These are phyloP conservation scores for Podospora pseudoanserina DNA, from an alignment of 495 filamentous ascomycete species.

Conservation along the genomic window DNA sequence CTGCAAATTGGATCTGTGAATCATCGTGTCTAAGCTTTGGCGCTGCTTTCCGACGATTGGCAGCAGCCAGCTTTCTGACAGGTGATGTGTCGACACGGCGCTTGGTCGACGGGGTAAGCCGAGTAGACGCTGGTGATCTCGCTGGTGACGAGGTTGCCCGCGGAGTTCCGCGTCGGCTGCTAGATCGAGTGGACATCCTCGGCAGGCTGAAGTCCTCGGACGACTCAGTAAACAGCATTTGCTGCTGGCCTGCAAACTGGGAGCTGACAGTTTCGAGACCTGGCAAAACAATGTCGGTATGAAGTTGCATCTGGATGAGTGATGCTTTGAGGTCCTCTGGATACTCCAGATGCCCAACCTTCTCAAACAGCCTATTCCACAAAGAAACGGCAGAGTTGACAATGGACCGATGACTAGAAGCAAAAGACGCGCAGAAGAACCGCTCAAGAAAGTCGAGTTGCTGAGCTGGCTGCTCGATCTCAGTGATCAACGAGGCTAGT, in stretches of 20 bases:
- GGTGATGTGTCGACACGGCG: conserved; percentile 30
- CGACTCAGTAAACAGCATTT: conserved; percentile 48
- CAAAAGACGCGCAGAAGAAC: conserved; percentile 48
- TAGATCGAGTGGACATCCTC: conserved; percentile 21
- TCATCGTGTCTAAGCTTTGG: conserved; percentile 64
- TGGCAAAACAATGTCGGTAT: conserved; percentile 40
- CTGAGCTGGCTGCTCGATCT: conserved; percentile 30
- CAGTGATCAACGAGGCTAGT: conserved; percentile 32
- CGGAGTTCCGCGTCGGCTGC: conserved; percentile 23
- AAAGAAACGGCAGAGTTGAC: conserved; percentile 38
- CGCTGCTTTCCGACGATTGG: conserved; percentile 22
- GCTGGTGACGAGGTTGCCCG: conserved; percentile 25
- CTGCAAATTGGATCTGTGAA: conserved; percentile 72
- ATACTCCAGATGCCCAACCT: conserved; percentile 37
- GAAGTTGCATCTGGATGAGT: conserved; percentile 36
- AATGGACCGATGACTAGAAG: conserved; percentile 42
- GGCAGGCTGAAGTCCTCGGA: conserved; percentile 43
- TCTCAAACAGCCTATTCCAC: conserved; percentile 45
- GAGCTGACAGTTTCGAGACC: conserved; percentile 35
- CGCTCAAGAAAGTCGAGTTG: conserved; percentile 39
- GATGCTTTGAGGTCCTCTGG: conserved; percentile 41
- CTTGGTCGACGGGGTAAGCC: conserved; percentile 24
- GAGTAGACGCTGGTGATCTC: conserved; percentile 29
- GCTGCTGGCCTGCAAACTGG: conserved; percentile 29
- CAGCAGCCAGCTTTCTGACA: conserved; percentile 18